phyloP scores from a whole-genome alignment of 441 rosid species.

The Aleurites moluccanus region DNA sequence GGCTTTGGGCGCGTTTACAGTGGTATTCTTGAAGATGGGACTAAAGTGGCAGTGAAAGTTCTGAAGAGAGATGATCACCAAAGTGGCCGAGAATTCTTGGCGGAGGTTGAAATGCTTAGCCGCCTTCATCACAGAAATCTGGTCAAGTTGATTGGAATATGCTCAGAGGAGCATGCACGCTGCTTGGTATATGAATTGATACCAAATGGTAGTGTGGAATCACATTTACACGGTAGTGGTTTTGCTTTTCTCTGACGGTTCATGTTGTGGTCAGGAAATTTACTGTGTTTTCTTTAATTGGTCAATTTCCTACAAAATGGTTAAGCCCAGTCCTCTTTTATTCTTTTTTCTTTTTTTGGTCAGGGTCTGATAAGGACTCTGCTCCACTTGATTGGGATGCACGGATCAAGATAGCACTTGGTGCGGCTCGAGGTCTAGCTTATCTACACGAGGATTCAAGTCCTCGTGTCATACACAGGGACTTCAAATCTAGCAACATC shows the following conservation, averaged over 20 bases:
- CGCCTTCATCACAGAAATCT: conserved; percentile 96
- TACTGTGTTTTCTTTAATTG: background rate
- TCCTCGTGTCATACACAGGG: conserved; percentile 94
- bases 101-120: conserved; percentile 98
- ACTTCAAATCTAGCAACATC: conserved; percentile 95
- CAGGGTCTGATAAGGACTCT: conserved; percentile 73
- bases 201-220: conserved; percentile 96
- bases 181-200: conserved; percentile 92
- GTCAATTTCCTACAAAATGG: conserved; percentile 14
- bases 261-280: background rate
- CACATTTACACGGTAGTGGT: conserved; percentile 82
- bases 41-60: conserved; percentile 84
- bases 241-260: conserved; percentile 13
- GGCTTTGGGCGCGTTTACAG: conserved; percentile 87
- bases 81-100: conserved; percentile 88
- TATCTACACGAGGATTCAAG: conserved; percentile 97
- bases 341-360: background rate
- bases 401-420: conserved; percentile 87
- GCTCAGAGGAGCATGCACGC: conserved; percentile 80
- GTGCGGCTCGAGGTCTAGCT: conserved; percentile 92
- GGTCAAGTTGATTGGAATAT: conserved; percentile 91
- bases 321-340: background rate
- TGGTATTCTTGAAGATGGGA: conserved; percentile 87
- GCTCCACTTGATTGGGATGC: conserved; percentile 85
- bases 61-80: conserved; percentile 95